These are phyloP conservation scores for Boeremia exigua DNA, from an alignment of 2,329 filamentous ascomycete genomes.

Conservation along the genomic window DNA sequence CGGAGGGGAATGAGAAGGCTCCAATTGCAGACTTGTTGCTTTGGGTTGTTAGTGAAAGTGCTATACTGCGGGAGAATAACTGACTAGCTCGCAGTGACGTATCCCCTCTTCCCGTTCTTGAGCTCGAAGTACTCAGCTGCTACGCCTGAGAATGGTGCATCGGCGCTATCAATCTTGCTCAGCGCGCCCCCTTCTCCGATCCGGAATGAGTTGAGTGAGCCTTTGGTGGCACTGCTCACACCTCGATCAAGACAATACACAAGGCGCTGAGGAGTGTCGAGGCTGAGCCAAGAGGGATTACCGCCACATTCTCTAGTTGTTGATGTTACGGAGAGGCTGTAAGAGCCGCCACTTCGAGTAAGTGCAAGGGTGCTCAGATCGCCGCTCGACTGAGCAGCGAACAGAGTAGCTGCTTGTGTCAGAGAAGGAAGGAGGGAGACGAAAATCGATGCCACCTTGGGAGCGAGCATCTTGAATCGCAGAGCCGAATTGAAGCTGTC, in stretches of 20 bases:
- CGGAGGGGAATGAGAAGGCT: slow-evolving; percentile 10
- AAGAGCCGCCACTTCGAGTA: not conserved
- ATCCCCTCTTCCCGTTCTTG: slow-evolving; percentile 7
- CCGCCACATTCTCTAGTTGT: slow-evolving; percentile 12
- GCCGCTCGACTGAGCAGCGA: slow-evolving; percentile 22
- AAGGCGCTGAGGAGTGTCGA: slow-evolving; percentile 16
- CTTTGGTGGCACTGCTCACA: slow-evolving; percentile 7
- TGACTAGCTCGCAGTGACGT: slow-evolving; percentile 19
- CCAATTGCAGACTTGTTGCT: slow-evolving; percentile 20
- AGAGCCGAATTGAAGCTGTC: not conserved
- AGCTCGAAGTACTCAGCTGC: slow-evolving; percentile 15
- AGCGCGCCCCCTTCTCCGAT: slow-evolving; percentile 11
- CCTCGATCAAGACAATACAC: slow-evolving; percentile 26
- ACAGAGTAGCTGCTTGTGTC: slow-evolving; percentile 14
- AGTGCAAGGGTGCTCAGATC: slow-evolving; percentile 20
- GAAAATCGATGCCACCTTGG: not conserved
- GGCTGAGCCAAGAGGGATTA: slow-evolving; percentile 19
- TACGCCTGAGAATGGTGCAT: slow-evolving; percentile 22
- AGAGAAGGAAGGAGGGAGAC: not conserved
- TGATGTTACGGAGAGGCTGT: slow-evolving; percentile 16
- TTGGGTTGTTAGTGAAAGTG: not conserved
- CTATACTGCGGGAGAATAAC: not conserved
- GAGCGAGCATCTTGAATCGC: not conserved
- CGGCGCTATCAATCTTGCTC: slow-evolving; percentile 12
- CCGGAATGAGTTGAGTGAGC: slow-evolving; percentile 19